Evolutionary conservation across 768 basidiomycete genomes (phyloP), one percentile per base, ranked within the genome.

Genomic region (Suillus clintonianus): DNA sequence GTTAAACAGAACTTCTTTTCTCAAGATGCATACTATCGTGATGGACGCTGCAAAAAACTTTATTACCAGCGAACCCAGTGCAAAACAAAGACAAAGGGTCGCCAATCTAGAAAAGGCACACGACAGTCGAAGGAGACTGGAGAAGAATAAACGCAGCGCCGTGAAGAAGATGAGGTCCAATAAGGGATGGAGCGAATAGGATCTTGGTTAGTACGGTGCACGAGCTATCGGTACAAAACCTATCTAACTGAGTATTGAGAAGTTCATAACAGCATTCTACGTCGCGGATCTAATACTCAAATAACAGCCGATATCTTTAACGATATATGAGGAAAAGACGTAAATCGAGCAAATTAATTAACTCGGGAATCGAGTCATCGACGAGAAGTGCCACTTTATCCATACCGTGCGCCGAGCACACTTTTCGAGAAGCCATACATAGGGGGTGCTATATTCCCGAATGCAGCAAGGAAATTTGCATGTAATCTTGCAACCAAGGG

Each of bases 1-100:
- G 22, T n/a, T 34, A 4, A 19, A 11, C 42, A 3, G 32, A 34
- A 19, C 24, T 48, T 14, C 24, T 34, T 3, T n/a, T n/a, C 45
- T 53, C 47, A 56, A 76, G 76, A 59, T 77, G 17, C 75, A 76
- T 55, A 36, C 64, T 3, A 55, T 77, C 54, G 60, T 76, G 13
- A 65, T 67, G 22, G 55, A 64, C 8, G 64, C 70, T 8, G 74
- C 76, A 5, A 68, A 70, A 4, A 58, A 55, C 50, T 60, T 64
- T 30, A 76, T 77, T 6, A 60, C 59, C 3, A 73, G 54, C 37
- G 59, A 67, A 47, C 72, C 75, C 2, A 70, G 67, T 19, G 63
- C 19, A 39, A 67, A 71, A 37, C 76, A 77, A 55, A 71, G 48
- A 30, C n/a, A 62, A 47, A 76, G 71, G 14, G 75, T 76, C 27